A percentile compares a stretch with the other conserved stretches of the same genome.
Evolutionary conservation across 2,329 filamentous ascomycete genomes (phyloP).

Genomic region (Cercospora sojina): DNA sequence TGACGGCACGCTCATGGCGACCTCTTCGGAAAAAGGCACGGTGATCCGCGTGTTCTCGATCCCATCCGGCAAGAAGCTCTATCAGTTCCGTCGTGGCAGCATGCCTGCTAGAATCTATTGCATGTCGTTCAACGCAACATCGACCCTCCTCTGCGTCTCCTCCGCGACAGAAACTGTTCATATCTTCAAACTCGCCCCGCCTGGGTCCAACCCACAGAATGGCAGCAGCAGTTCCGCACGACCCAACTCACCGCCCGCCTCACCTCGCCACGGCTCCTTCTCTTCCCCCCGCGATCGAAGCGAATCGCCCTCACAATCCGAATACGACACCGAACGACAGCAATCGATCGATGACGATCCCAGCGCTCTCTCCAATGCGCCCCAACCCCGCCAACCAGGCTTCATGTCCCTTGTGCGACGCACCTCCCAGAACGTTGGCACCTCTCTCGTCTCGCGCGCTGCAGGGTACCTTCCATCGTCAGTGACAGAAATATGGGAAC

Average conservation of each 20-base stretch:
- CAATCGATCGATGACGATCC: slow-evolving; percentile 33
- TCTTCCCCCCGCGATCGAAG: slow-evolving; percentile 40
- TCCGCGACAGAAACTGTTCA: slow-evolving; percentile 96
- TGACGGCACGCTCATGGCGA: slow-evolving; percentile 87
- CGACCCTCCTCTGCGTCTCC: slow-evolving; percentile 89
- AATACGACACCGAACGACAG: slow-evolving; percentile 28
- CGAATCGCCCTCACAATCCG: slow-evolving; percentile 39
- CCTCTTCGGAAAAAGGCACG: slow-evolving; percentile 94
- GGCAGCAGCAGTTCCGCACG: slow-evolving; percentile 10
- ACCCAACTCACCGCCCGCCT: slow-evolving; percentile 31
- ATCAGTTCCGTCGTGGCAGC: slow-evolving; percentile 91
- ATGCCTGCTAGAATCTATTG: slow-evolving; percentile 96
- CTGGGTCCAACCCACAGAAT: slow-evolving; percentile 32
- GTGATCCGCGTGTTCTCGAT: slow-evolving; percentile 96
- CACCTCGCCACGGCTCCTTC: slow-evolving; percentile 30
- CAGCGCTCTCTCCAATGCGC: slow-evolving; percentile 32
- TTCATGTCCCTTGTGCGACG: slow-evolving; percentile 89
- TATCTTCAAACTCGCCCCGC: slow-evolving; percentile 76
- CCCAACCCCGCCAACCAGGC: slow-evolving; percentile 62
- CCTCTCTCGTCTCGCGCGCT: slow-evolving; percentile 81
- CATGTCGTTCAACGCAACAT: slow-evolving; percentile 97
- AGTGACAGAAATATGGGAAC: slow-evolving; percentile 98
- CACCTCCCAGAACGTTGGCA: slow-evolving; percentile 90
- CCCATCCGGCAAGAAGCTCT: slow-evolving; percentile 86
- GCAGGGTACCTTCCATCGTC: slow-evolving; percentile 90